These are phyloP conservation scores for Aspergillus quadrilineatus DNA, from an alignment of 2,329 filamentous ascomycete genomes.

Conservation along the genomic window DNA sequence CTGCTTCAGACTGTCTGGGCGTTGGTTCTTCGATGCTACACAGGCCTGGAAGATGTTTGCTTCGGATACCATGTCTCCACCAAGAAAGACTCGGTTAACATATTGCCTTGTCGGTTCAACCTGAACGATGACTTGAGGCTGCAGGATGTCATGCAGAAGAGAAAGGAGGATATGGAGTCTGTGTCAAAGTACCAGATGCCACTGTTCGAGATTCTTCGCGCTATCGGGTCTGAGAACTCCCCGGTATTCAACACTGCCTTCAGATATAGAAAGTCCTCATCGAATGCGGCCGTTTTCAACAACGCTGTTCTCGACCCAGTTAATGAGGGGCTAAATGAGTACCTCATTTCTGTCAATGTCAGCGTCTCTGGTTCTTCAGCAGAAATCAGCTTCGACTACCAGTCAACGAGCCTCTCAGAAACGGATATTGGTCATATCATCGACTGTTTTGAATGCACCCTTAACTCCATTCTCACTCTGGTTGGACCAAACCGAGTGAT, in stretches of 20 bases:
- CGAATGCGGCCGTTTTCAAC: neutral
- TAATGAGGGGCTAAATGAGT: slow-evolving; percentile 13
- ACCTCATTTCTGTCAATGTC: slow-evolving; percentile 31
- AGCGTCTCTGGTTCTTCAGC: slow-evolving; percentile 35
- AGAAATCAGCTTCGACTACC: slow-evolving; percentile 52
- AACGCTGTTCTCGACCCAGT: slow-evolving; percentile 10
- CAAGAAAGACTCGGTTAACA: slow-evolving; percentile 20
- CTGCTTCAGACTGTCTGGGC: slow-evolving; percentile 47
- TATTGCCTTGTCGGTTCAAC: slow-evolving; percentile 26
- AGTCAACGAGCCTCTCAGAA: slow-evolving; percentile 52
- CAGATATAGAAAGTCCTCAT: slow-evolving; percentile 14
- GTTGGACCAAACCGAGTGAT: slow-evolving; percentile 19
- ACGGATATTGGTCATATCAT: slow-evolving; percentile 32
- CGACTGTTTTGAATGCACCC: slow-evolving; percentile 34
- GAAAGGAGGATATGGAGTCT: slow-evolving; percentile 21
- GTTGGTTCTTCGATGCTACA: slow-evolving; percentile 45
- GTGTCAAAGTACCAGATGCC: slow-evolving; percentile 23
- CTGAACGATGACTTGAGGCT: slow-evolving; percentile 28
- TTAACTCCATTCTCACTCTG: slow-evolving; percentile 28
- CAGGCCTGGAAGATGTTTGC: slow-evolving; percentile 45
- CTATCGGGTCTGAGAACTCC: slow-evolving; percentile 25
- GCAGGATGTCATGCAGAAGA: slow-evolving; percentile 22
- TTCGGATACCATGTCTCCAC: slow-evolving; percentile 45
- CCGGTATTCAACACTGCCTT: slow-evolving; percentile 35
- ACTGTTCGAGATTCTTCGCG: slow-evolving; percentile 26